phyloP scores from a whole-genome alignment of 164 flowering plant species.

The Berberis thunbergii region DNA sequence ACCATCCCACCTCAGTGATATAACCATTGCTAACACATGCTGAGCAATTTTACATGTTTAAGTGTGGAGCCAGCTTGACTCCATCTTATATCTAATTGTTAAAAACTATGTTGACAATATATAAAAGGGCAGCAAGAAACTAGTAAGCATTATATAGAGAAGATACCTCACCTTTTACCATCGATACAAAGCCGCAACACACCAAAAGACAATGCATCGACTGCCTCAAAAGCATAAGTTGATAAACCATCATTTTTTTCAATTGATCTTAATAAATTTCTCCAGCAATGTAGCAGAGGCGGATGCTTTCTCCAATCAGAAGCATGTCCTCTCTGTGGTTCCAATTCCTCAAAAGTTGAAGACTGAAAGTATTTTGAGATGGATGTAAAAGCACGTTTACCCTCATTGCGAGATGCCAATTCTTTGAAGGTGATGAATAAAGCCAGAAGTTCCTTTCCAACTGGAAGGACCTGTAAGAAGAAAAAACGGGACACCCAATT shows the following conservation, averaged over 20 bases:
- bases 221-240: slow-evolving; percentile 40
- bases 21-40: too few species aligned
- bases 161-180: slow-evolving; percentile 53
- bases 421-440: slow-evolving; percentile 64
- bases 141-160: slow-evolving; percentile 3
- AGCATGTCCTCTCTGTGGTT: slow-evolving; percentile 21
- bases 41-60: too few species aligned
- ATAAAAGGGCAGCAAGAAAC: background rate
- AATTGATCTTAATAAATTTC: slow-evolving; percentile 37
- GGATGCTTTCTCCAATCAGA: slow-evolving; percentile 41
- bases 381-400: slow-evolving; percentile 44
- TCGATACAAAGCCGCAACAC: slow-evolving; percentile 48
- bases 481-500: background rate
- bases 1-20: too few species aligned
- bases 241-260: slow-evolving; percentile 35
- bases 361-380: slow-evolving; percentile 17
- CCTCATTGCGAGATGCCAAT: slow-evolving; percentile 43
- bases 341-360: slow-evolving; percentile 24
- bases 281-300: slow-evolving; percentile 72
- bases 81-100: too few species aligned
- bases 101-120: background rate
- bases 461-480: slow-evolving; percentile 57
- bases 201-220: slow-evolving; percentile 37
- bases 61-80: too few species aligned
- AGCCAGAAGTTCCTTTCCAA: slow-evolving; percentile 70